phyloP scores from a whole-genome alignment of 2,329 filamentous ascomycete genomes.

The Apiospora saccharicola region DNA sequence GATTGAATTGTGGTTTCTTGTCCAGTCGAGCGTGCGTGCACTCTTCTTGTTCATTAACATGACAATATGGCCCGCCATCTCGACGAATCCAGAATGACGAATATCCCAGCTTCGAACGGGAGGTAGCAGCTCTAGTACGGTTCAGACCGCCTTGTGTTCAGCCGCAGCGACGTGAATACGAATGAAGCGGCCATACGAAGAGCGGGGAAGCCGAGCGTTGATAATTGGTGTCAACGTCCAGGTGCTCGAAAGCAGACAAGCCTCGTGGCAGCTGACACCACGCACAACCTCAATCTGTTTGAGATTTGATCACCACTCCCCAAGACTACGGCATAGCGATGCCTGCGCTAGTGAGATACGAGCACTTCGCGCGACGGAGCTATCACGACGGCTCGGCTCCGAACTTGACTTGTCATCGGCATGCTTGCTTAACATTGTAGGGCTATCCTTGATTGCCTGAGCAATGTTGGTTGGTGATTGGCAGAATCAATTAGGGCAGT shows the following conservation, averaged over 20 bases:
- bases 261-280: conserved; percentile 5
- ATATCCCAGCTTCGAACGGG: not conserved
- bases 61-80: not conserved
- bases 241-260: not conserved
- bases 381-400: not conserved
- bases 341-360: not conserved
- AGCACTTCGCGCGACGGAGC: not conserved
- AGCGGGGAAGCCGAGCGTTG: not conserved
- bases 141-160: not conserved
- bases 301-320: not conserved
- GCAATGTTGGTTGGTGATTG: not conserved
- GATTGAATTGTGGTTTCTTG: not conserved
- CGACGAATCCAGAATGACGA: not conserved
- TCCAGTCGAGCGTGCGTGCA: not conserved
- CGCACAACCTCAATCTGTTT: not conserved
- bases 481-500: not conserved
- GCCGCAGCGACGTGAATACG: not conserved
- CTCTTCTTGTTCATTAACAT: not conserved
- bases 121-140: not conserved
- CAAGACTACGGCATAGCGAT: not conserved
- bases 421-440: not conserved
- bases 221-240: not conserved
- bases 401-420: not conserved
- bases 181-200: not conserved
- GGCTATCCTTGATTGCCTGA: not conserved